Evolutionary conservation across 2,329 filamentous ascomycete species (phyloP), one percentile per base, ranked within the genome.

Genomic region (Clonostachys sp.): DNA sequence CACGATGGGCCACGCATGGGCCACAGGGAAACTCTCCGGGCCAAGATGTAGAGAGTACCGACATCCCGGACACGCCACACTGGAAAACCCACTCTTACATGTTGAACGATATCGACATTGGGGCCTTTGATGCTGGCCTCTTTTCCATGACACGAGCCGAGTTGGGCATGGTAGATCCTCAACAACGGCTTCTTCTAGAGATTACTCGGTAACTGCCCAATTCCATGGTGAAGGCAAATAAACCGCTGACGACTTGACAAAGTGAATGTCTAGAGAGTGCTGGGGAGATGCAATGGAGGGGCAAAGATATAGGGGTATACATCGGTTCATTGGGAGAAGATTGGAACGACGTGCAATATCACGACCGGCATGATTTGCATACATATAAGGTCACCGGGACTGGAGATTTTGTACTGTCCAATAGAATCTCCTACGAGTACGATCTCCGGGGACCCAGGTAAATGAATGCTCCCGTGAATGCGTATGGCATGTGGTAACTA

Each of bases 261-360:
- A 71, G 65, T 41, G 69, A 73, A 48, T 64, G 67, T 1, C 49
- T 79, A 1, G 65, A 64, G 20, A 57, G 55, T 6, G 34, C 41
- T 20, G 45, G 45, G 8, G 40, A 55, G 10, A 42, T 60, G 14
- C 13, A 18, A 4, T 45, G 45, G 12, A 13, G 54, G 12, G 67
- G 66, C 1, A 57, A 54, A 5, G 49, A 55, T 9, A 62, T 65
- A 2, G 66, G 64, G 1, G 54, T 51, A 24, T 70, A 62, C 34
- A 54, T 68, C 9, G 67, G 67, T 6, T 56, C 45, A 20, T 68
- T 64, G 34, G 59, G 57, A 1, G 55, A 61, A 5, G 64, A 67
- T 43, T 68, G 61, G 55, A 38, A 49, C 3, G 55, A 63, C 24
- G 48, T 65, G 10, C 44, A 48, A 13, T 45, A 44, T 13, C 55